Evolutionary conservation across 78 protist genomes (phyloP), one percentile per base, ranked within the genome.

Genomic region (Tieghemostelium lacteum): DNA sequence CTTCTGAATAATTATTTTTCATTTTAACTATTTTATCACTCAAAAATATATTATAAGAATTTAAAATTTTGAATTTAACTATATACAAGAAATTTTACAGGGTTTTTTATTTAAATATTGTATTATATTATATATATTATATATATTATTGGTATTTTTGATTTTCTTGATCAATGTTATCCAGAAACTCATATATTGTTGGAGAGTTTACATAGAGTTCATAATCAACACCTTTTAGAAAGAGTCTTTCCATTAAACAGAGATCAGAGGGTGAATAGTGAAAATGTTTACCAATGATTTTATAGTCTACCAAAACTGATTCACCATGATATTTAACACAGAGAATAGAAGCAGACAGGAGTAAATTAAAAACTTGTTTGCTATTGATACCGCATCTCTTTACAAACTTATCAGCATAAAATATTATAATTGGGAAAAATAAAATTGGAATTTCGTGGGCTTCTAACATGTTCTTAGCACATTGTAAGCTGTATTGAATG

Each of bases 311-410:
- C 2, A 52, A 12, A 37, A 77, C 74, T 20, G 75, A 40, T 54
- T 78, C 88, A 29, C 88, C 88, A n/a, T 33, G 66, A 31, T 54
- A 66, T 40, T 78, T 78, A 14, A 78, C 88, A 78, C 76, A 54
- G 31, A 67, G 61, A 2, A 78, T 54, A 16, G 88, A 33, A 55
- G 76, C 66, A 50, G 40, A 50, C 24, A 64, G 26, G 8, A 78
- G 45, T 12, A 78, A 49, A 66, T 78, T 78, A 12, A 78, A 78
- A 2, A 78, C 17, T 66, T 78, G 88, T 67, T 78, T 78, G 36
- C 66, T 52, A 55, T 67, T 78, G 58, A 78, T 78, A 22, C 88
- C 88, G 66, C 88, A 78, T 55, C 75, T 39, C 7, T 50, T 8
- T 10, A 78, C 88, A 67, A 78, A 78, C 26, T 66, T 49, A 52